These are phyloP conservation scores for Phlegmacium glaucopus DNA, from an alignment of 768 basidiomycete genomes.

Conservation along the genomic window DNA sequence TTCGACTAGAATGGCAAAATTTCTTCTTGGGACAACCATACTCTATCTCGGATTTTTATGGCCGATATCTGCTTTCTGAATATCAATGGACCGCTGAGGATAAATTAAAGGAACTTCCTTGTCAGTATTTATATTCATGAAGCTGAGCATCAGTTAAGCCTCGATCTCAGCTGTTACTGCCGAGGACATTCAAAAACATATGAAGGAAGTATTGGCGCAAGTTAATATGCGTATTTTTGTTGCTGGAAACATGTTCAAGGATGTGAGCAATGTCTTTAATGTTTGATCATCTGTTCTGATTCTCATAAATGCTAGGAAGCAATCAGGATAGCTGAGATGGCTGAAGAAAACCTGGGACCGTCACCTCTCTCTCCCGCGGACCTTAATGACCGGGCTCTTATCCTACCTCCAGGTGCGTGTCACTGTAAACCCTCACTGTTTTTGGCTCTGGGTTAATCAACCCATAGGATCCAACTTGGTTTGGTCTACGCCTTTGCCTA, in stretches of 20 bases:
- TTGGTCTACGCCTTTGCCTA: slow-evolving; percentile 65
- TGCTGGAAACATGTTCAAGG: slow-evolving; percentile 80
- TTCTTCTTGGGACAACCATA: slow-evolving; percentile 86
- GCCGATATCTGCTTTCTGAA: slow-evolving; percentile 66
- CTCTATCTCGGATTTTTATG: slow-evolving; percentile 72
- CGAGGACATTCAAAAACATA: slow-evolving; percentile 67
- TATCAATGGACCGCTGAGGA: slow-evolving; percentile 77
- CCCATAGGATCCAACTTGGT: slow-evolving; percentile 64
- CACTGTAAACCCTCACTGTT: neutral
- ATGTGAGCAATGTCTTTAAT: slow-evolving; percentile 45
- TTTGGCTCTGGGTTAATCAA: neutral
- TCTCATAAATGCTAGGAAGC: slow-evolving; percentile 56
- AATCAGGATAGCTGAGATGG: slow-evolving; percentile 62
- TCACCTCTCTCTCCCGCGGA: slow-evolving; percentile 54
- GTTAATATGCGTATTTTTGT: slow-evolving; percentile 72
- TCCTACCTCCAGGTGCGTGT: slow-evolving; percentile 63
- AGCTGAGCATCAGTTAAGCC: neutral
- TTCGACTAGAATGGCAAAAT: slow-evolving; percentile 79
- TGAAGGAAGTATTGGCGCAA: slow-evolving; percentile 53
- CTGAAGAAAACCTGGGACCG: slow-evolving; percentile 61
- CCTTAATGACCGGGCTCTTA: slow-evolving; percentile 52
- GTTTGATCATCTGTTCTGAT: neutral
- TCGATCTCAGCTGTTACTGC: slow-evolving; percentile 60
- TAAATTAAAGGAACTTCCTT: slow-evolving; percentile 66
- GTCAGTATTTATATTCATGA: slow-evolving; percentile 39